Base-by-base conservation (phyloP, 352 stramenopile genomes). In the Phytophthora hibernalis region DNA sequence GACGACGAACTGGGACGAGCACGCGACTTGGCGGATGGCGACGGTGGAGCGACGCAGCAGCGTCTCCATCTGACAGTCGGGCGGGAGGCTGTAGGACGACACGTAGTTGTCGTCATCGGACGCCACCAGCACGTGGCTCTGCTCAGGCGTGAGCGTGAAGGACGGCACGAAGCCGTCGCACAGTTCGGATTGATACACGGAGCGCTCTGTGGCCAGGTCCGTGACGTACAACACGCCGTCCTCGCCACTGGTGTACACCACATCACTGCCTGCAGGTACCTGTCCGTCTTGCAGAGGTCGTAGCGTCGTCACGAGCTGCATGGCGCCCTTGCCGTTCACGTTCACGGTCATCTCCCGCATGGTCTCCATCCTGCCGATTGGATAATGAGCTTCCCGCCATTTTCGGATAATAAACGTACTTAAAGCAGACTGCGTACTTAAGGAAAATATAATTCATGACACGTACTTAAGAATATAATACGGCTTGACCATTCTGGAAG, bases 341-440 rank as follows among this genome's bases (percentile, higher is more conserved):
- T 93, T 92, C 22, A 91, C 81, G 22, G 82, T 70, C 54, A 93
- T 80, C 78, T 93, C 80, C 75, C 88, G 89, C 80, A 93, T 90
- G 7, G 64, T 87, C 65, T 90, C 84, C 84, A 90, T 90, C 42
- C 22, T 26, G 18, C 2, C 9, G 42, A 7, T 24, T 15, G 20
- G 15, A 48, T 28, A 21, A 28, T 16, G 38, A 18, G 18, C 38
- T 65, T 70, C 54, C 59, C 61, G 61, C 66, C 60, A 67, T 40
- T 40, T 40, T 44, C 12, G n/a, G 37, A 44, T 44, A 44, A 9
- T 18, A 9, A 18, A 18, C 35, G 35, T 42, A 42, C 35, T 44
- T 44, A 44, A 21, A 1, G n/a, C n/a, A n/a, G n/a, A n/a, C n/a
- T n/a, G n/a, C n/a, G n/a, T n/a, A n/a, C n/a, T n/a, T n/a, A n/a